Conservation (phyloP, 179 eudicot species). For the Spinacia oleracea region DNA sequence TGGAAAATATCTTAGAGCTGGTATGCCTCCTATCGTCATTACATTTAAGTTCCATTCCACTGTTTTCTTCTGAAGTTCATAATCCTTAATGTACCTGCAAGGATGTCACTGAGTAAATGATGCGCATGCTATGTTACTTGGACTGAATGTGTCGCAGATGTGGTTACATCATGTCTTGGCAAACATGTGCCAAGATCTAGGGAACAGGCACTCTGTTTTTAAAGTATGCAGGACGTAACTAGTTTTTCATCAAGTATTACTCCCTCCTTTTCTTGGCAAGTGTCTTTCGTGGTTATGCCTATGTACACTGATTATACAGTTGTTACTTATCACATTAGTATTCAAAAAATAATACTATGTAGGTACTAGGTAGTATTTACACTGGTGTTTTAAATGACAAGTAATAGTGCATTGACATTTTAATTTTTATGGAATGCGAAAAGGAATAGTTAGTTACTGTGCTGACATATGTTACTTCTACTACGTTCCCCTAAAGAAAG, state of each 20-base stretch:
- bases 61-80: background rate
- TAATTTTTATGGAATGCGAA: background rate
- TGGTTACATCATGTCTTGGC: background rate
- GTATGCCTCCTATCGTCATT: constrained; percentile 35
- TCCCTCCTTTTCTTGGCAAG: background rate
- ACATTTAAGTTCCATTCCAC: background rate
- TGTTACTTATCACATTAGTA: background rate
- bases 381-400: background rate
- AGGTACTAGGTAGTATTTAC: background rate
- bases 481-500: background rate
- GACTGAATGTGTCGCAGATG: background rate
- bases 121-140: background rate
- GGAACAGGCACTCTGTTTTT: background rate
- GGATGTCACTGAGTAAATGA: background rate
- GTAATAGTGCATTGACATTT: background rate
- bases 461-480: background rate
- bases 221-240: background rate
- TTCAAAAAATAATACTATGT: too few species aligned
- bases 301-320: background rate
- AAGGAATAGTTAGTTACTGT: too few species aligned
- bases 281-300: background rate
- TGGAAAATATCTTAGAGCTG: constrained; percentile 55
- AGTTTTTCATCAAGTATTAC: background rate
- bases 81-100: constrained; percentile 4
- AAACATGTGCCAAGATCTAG: background rate